These are phyloP conservation scores for Zygosaccharomyces pseudobailii DNA, from an alignment of 1,139 yeast genomes.

Conservation along the genomic window DNA sequence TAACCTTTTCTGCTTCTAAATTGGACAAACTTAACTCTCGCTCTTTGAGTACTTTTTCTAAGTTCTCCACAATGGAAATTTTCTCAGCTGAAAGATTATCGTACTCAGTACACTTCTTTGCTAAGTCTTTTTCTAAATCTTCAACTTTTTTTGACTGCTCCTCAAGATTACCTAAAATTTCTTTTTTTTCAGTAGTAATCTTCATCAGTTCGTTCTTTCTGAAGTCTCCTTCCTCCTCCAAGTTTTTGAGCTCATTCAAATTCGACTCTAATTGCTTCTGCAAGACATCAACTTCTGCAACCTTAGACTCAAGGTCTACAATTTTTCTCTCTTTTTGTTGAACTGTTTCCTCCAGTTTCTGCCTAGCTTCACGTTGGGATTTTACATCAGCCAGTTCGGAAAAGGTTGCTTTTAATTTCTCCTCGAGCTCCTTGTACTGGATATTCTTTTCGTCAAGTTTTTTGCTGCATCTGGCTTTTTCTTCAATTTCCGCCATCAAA, in stretches of 20 bases:
- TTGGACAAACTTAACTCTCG: not conserved
- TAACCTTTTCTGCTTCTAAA: not conserved
- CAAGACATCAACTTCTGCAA: slow-evolving; percentile 2
- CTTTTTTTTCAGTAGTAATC: not conserved
- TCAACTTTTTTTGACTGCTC: not conserved
- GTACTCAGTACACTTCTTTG: not conserved
- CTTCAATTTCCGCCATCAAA: not conserved
- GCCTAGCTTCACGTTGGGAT: not conserved
- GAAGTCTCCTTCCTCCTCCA: not conserved
- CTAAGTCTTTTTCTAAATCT: not conserved
- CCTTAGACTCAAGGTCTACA: slow-evolving; percentile 3
- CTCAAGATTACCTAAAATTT: not conserved
- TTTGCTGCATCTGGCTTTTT: slow-evolving; percentile 9
- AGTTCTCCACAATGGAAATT: not conserved
- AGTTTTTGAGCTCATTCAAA: not conserved
- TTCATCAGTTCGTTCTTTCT: not conserved
- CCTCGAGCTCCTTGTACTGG: not conserved
- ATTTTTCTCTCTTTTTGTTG: not conserved
- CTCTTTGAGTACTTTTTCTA: slow-evolving; percentile 1
- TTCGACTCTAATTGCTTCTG: not conserved
- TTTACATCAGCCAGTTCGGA: not conserved
- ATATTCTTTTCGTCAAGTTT: not conserved
- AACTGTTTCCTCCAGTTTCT: not conserved
- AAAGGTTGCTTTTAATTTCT: not conserved
- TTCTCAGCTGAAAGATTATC: slow-evolving; percentile 1